phyloP scores from a whole-genome alignment of 2,329 filamentous ascomycete species.

The Exophiala alcalophila region DNA sequence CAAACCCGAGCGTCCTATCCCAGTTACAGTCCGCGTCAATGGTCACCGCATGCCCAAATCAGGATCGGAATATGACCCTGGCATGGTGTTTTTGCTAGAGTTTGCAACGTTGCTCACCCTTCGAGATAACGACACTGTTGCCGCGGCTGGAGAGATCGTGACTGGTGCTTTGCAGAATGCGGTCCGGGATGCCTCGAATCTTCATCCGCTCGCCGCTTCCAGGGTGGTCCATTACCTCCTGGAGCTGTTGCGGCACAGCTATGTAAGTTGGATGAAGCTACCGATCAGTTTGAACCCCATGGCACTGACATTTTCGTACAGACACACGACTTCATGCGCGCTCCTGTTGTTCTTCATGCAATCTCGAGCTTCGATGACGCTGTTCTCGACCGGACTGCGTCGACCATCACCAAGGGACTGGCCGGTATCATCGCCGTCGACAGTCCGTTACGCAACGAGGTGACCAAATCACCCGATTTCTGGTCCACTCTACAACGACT shows the following conservation, averaged over 20 bases:
- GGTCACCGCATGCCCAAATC: slow-evolving; percentile 56
- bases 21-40: slow-evolving; percentile 57
- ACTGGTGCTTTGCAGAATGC: slow-evolving; percentile 77
- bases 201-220: slow-evolving; percentile 80
- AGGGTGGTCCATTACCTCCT: slow-evolving; percentile 84
- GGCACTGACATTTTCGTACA: slow-evolving; percentile 40
- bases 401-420: slow-evolving; percentile 74
- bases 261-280: slow-evolving; percentile 68
- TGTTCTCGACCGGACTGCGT: slow-evolving; percentile 70
- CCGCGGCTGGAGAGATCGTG: slow-evolving; percentile 71
- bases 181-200: slow-evolving; percentile 71
- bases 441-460: slow-evolving; percentile 77
- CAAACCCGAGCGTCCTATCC: slow-evolving; percentile 74
- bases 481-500: slow-evolving; percentile 85
- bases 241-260: slow-evolving; percentile 75
- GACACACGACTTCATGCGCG: slow-evolving; percentile 87
- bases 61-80: slow-evolving; percentile 74
- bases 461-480: slow-evolving; percentile 95
- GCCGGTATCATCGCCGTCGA: slow-evolving; percentile 75
- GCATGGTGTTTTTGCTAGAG: slow-evolving; percentile 85
- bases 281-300: not conserved
- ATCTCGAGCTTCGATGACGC: slow-evolving; percentile 84
- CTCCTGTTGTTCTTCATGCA: slow-evolving; percentile 84
- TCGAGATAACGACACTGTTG: slow-evolving; percentile 69
- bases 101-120: slow-evolving; percentile 79